phyloP scores from a whole-genome alignment of 148 eudicot genomes.

The Camellia japonica region DNA sequence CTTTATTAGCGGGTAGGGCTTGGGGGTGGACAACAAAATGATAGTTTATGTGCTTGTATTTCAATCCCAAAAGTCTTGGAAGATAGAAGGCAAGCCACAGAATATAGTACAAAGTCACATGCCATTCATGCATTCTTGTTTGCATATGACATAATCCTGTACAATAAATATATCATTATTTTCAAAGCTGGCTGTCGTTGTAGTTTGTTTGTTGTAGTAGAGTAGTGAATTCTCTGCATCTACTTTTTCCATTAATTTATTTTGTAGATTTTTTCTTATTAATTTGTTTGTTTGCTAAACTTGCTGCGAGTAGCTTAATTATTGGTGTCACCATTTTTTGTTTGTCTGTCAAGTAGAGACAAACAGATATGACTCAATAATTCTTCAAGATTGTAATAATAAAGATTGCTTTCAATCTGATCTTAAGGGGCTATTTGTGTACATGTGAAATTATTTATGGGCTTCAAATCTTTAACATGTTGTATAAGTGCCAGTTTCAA shows the following conservation, averaged over 20 bases:
- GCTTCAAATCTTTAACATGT: not conserved
- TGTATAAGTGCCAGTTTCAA: not conserved
- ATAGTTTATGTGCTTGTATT: too few relatives aligned
- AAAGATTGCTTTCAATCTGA: not conserved
- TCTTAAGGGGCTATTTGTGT: not conserved
- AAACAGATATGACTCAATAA: not conserved
- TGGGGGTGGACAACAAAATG: too few relatives aligned
- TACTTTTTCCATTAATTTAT: not conserved
- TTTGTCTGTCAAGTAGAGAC: slow-evolving; percentile 1
- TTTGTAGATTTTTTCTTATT: not conserved
- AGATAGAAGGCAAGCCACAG: too few relatives aligned
- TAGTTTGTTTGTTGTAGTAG: too few relatives aligned
- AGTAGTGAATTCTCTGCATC: not conserved
- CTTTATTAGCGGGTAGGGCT: too few relatives aligned
- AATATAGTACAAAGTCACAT: too few relatives aligned
- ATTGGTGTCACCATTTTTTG: not conserved
- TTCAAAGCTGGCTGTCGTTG: too few relatives aligned
- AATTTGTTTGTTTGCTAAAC: not conserved
- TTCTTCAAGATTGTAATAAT: not conserved
- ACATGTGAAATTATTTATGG: not conserved
- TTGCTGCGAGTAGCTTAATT: not conserved
- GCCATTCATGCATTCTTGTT: too few relatives aligned
- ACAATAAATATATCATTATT: too few relatives aligned
- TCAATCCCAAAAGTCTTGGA: too few relatives aligned
- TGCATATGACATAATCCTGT: too few relatives aligned